These are phyloP conservation scores for Biscutella laevigata DNA, from an alignment of 441 rosid genomes.

Conservation along the genomic window DNA sequence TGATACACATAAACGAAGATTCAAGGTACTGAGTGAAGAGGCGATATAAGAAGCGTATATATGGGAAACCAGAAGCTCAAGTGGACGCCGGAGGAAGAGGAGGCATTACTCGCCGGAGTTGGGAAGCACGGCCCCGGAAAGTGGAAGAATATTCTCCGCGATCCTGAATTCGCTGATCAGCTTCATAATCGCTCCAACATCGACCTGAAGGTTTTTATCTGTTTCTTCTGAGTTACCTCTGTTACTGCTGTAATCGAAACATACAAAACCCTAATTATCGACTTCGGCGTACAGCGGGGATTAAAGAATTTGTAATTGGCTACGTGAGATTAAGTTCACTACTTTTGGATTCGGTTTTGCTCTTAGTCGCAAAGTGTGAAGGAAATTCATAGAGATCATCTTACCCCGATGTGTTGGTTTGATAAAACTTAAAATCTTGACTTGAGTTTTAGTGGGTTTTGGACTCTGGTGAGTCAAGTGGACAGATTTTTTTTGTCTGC, in stretches of 20 bases:
- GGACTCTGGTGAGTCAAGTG: background rate
- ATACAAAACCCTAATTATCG: constrained; percentile 3
- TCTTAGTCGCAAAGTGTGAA: background rate
- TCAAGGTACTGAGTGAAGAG: background rate
- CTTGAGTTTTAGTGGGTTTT: background rate
- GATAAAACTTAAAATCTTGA: background rate
- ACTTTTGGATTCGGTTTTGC: background rate
- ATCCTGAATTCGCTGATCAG: constrained; percentile 54
- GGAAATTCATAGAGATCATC: background rate
- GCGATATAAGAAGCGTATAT: background rate
- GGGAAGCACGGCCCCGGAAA: constrained; percentile 76
- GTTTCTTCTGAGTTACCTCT: background rate
- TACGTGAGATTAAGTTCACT: background rate
- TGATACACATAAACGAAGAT: background rate
- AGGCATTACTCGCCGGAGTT: constrained; percentile 65
- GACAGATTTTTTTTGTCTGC: background rate
- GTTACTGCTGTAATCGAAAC: background rate
- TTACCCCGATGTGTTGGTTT: background rate
- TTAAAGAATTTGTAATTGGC: background rate
- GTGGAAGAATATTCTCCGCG: constrained; percentile 81
- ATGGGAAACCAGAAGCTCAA: constrained; percentile 93
- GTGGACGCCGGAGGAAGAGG: constrained; percentile 81
- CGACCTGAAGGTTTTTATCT: constrained; percentile 64
- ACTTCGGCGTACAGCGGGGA: background rate
- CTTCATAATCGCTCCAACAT: constrained; percentile 71